Evolutionary conservation across 192 early-diverging fungal genomes (phyloP).

Genomic region (Cladochytrium replicatum): DNA sequence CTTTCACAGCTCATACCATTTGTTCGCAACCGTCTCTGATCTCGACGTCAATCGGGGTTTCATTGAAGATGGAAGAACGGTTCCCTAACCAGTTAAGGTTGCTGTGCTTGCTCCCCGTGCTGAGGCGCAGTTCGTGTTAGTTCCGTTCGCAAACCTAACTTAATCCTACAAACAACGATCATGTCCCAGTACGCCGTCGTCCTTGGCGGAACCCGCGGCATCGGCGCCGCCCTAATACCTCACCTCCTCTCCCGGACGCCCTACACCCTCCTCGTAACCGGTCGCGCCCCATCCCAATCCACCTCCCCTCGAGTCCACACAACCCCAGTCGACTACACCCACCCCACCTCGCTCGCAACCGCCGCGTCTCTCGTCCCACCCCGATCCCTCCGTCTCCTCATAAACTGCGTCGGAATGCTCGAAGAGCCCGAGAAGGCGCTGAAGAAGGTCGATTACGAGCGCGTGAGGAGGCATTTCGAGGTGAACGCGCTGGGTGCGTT

Average conservation of each 20-base stretch:
- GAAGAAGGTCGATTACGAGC: constrained; percentile 1
- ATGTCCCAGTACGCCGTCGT: neutral
- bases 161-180: neutral
- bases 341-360: neutral
- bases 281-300: constrained; percentile 1
- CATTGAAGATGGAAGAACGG: too few relatives aligned
- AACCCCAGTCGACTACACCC: too few relatives aligned
- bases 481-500: constrained; percentile 15
- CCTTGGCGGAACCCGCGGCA: constrained; percentile 13
- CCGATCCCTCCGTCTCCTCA: neutral
- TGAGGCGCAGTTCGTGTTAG: too few relatives aligned
- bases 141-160: neutral
- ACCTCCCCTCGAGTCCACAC: too few relatives aligned
- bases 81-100: too few relatives aligned
- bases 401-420: constrained; percentile 2
- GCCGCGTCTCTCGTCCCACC: neutral
- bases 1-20: too few relatives aligned
- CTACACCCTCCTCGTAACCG: constrained; percentile 5
- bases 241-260: constrained; percentile 1
- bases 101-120: too few relatives aligned
- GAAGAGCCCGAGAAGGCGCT: constrained; percentile 18
- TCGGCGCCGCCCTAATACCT: constrained; percentile 14
- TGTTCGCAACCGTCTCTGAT: too few relatives aligned
- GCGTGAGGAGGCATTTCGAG: constrained; percentile 7
- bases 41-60: too few relatives aligned